Evolutionary conservation across 345 rosid genomes (phyloP).

Genomic region (Camelina neglecta): DNA sequence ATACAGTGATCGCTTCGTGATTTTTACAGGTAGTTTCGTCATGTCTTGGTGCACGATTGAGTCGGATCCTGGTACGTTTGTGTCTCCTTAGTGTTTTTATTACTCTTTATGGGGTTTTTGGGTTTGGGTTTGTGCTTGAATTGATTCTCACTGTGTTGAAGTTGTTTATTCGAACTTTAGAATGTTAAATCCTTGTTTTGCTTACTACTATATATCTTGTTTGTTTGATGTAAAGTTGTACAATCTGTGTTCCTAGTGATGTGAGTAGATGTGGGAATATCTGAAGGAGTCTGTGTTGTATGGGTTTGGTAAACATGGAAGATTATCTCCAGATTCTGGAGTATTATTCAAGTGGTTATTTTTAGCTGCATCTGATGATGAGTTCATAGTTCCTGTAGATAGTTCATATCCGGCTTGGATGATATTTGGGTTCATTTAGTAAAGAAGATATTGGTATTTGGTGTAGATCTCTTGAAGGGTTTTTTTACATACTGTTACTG

Average conservation of each 20-base stretch:
- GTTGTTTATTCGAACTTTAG: neutral
- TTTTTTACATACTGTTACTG: neutral
- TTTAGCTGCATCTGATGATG: neutral
- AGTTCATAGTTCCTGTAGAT: neutral
- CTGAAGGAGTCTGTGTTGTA: neutral
- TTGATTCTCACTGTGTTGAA: constrained; percentile 1
- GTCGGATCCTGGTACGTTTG: constrained; percentile 86
- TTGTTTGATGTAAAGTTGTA: neutral
- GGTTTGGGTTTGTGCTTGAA: neutral
- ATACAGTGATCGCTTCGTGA: too few relatives aligned
- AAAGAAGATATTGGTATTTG: neutral
- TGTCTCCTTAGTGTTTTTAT: neutral
- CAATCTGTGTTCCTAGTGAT: neutral
- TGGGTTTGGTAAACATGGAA: neutral
- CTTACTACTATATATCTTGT: neutral
- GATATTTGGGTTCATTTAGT: neutral
- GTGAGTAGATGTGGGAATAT: neutral
- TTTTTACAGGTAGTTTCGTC: constrained; percentile 12
- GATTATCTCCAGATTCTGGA: neutral
- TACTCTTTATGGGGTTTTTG: neutral
- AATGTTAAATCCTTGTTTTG: neutral
- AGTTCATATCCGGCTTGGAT: neutral
- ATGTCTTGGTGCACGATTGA: constrained; percentile 99
- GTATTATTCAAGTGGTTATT: neutral
- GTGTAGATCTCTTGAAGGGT: neutral